Evolutionary conservation across 2,329 filamentous ascomycete genomes (phyloP).

Genomic region (Aulographum hederae): DNA sequence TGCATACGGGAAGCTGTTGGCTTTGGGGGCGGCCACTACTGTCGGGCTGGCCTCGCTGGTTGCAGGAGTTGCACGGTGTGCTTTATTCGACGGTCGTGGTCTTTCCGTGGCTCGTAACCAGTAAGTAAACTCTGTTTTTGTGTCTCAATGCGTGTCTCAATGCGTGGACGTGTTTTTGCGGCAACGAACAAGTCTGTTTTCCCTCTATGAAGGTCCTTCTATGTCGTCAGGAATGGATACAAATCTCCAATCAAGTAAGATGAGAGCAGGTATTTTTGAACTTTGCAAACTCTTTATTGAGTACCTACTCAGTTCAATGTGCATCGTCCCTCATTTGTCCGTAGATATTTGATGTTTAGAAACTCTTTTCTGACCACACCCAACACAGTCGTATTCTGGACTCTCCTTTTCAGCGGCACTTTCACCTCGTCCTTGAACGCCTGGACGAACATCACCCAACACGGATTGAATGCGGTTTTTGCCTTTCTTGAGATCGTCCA

Average conservation of each 20-base stretch:
- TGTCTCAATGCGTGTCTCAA: too few species aligned
- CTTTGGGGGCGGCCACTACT: neutral
- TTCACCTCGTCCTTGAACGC: neutral
- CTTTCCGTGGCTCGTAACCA: neutral
- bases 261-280: too few species aligned
- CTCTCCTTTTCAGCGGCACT: neutral
- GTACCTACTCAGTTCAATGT: too few species aligned
- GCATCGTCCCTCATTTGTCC: too few species aligned
- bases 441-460: neutral
- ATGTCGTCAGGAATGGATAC: too few species aligned
- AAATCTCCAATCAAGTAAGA: too few species aligned
- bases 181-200: too few species aligned
- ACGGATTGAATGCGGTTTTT: neutral
- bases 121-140: neutral
- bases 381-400: neutral
- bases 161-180: too few species aligned
- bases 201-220: too few species aligned
- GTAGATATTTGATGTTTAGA: neutral
- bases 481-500: neutral
- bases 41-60: neutral
- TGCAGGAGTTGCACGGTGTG: neutral
- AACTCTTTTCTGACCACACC: neutral
- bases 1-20: neutral
- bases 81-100: neutral
- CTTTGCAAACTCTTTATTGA: too few species aligned